These are phyloP conservation scores for Xerocomellus intermedius DNA, from an alignment of 768 basidiomycete species.

Conservation along the genomic window DNA sequence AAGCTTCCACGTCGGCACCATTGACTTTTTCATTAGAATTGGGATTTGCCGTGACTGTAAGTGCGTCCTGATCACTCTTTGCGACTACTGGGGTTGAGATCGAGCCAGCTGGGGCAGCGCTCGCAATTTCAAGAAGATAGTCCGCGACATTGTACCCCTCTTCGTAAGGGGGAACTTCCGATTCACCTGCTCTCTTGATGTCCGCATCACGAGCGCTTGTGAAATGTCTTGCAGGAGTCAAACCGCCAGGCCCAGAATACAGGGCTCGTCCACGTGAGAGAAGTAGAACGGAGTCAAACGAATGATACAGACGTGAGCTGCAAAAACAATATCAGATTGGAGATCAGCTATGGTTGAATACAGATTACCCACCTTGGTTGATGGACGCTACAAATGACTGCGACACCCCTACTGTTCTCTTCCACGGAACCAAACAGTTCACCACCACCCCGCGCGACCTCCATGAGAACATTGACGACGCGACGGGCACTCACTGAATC, in stretches of 20 bases:
- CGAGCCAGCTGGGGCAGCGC: conserved; percentile 51
- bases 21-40: conserved; percentile 15
- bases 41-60: not conserved
- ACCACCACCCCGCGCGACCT: conserved; percentile 57
- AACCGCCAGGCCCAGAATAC: conserved; percentile 76
- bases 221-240: conserved; percentile 69
- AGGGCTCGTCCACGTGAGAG: conserved; percentile 75
- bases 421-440: conserved; percentile 21
- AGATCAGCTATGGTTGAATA: not conserved
- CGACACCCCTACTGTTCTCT: conserved; percentile 57
- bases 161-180: conserved; percentile 51
- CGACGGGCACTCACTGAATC: conserved; percentile 87
- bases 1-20: conserved; percentile 19
- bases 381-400: conserved; percentile 85
- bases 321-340: not conserved
- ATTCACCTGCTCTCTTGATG: conserved; percentile 35
- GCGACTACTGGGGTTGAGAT: conserved; percentile 33
- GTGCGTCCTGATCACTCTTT: conserved; percentile 4
- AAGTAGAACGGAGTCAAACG: conserved; percentile 79
- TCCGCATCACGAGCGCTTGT: conserved; percentile 30
- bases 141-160: conserved; percentile 92
- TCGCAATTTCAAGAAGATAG: conserved; percentile 86
- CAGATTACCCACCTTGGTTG: conserved; percentile 63
- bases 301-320: conserved; percentile 80
- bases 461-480: conserved; percentile 72